A percentile compares a stretch with the other conserved stretches of the same genome.
Conservation (phyloP, 176 grass and related monocot species). For the bread wheat (Triticum aestivum) region IWGSC_CS_RefSeq_v2.1 NC_057794.1:276586213-276586712, state of each 20-base stretch:
- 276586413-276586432: slow-evolving; percentile 37
- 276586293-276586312: slow-evolving; percentile 18
- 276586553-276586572: slow-evolving; percentile 89
- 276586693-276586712: neutral
- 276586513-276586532: slow-evolving; percentile 65
- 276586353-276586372: too few relatives aligned
- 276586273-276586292: neutral
- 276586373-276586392: neutral
- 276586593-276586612: neutral
- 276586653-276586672: neutral
- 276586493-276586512: slow-evolving; percentile 15
- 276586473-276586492: slow-evolving; percentile 56
- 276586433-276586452: slow-evolving; percentile 14
- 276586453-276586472: slow-evolving; percentile 37
- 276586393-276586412: slow-evolving; percentile 36
- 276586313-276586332: neutral
- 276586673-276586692: neutral
- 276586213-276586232: slow-evolving; percentile 13
- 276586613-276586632: too few relatives aligned
- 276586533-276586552: slow-evolving; percentile 67
- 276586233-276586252: neutral
- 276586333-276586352: neutral
- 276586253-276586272: neutral
- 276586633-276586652: too few relatives aligned
- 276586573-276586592: slow-evolving; percentile 88